Base-by-base conservation (phyloP, 106 monocot genomes). In the Xerophyta viscosa region DNA sequence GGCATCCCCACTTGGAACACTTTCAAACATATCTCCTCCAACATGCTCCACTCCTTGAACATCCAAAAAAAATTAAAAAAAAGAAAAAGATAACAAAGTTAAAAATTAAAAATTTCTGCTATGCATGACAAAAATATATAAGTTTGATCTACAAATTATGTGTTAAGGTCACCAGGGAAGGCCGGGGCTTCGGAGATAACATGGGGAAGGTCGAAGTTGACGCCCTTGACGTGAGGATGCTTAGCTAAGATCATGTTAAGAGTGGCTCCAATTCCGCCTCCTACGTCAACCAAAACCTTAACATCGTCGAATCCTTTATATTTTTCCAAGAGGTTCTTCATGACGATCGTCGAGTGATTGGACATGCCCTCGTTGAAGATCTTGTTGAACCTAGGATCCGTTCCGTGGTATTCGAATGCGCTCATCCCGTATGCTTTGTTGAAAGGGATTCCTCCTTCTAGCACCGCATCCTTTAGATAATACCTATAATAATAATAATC, bases 21-120 rank as follows among this genome's bases (percentile, higher is more conserved):
- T 65, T 1, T 60, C 72, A 41, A 81, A 81, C 81, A 81, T 72
- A 17, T 71, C 60, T 27, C 81, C 81, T 8, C 66, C 76, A 27
- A 76, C 55, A 29, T 77, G 77, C 56, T 83, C 65, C 5, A 65
- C 59, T 17, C 60, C 60, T 60, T n/a, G 11, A 60, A 22, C 24
- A 48, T 2, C 11, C 4, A 24, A 24, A 11, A 36, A 11, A 36
- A 36, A 11, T 36, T 36, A 6, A 5, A 36, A 36, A 36, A 6
- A 5, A 11, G 11, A 36, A 36, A 11, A 36, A 6, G 33, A 6
- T 11, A 5, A 36, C 33, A 6, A 5, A 11, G 33, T 6, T 6
- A 36, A 6, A 5, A 36, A 11, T 6, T 36, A 11, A 11, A 36
- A 36, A 36, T 36, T 36, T 11, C 11, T 36, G 33, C 5, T 6